Evolutionary conservation across 2,329 filamentous ascomycete genomes (phyloP).

Genomic region (Taxawa tesnikishii): DNA sequence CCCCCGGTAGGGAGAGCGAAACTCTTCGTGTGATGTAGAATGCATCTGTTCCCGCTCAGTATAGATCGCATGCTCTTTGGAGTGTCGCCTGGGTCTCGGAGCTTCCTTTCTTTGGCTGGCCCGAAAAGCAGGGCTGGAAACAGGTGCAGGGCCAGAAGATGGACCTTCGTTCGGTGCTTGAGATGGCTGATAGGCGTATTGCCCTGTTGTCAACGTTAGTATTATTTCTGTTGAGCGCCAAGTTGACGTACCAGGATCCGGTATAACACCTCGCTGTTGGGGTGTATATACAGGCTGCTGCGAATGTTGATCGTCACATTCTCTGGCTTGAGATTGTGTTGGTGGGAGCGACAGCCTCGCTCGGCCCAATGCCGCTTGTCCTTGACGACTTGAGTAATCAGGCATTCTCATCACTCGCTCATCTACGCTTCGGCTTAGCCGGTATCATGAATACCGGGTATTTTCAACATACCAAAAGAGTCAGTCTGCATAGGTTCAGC

Average conservation of each 20-base stretch:
- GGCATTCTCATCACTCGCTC: conserved; percentile 19
- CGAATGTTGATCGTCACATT: background rate
- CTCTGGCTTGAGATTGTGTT: background rate
- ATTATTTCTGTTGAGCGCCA: too few relatives aligned
- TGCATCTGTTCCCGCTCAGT: too few relatives aligned
- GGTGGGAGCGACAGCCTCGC: conserved; percentile 25
- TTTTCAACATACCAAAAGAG: conserved; percentile 36
- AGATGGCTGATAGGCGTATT: background rate
- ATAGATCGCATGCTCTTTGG: too few relatives aligned
- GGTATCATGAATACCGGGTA: too few relatives aligned
- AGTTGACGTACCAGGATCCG: background rate
- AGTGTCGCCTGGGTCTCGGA: conserved; percentile 1
- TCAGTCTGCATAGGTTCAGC: conserved; percentile 22
- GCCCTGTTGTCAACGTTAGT: too few relatives aligned
- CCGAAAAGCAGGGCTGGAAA: conserved; percentile 27
- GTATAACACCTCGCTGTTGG: background rate
- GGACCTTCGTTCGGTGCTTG: background rate
- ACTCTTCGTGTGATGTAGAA: too few relatives aligned
- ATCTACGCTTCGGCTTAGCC: conserved; percentile 19
- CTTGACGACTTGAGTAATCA: conserved; percentile 18
- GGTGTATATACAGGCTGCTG: background rate
- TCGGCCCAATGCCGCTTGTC: conserved; percentile 20
- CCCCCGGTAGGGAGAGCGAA: too few relatives aligned
- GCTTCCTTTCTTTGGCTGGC: conserved; percentile 19
- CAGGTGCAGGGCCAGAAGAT: background rate